phyloP scores from a whole-genome alignment of 2,329 filamentous ascomycete species.

The Paracorniculantispora psalliotae region DNA sequence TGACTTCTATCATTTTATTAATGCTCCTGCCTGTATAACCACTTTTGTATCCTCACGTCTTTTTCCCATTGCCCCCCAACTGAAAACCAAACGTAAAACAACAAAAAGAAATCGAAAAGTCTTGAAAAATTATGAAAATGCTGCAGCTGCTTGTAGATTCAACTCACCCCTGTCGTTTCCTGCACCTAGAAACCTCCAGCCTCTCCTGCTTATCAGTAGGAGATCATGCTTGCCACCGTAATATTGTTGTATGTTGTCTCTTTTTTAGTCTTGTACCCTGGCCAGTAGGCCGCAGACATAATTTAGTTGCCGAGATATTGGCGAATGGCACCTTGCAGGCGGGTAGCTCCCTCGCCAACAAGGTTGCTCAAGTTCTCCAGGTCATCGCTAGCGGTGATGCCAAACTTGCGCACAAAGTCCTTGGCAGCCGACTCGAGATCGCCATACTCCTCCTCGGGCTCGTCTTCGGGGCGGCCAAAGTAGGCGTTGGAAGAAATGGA shows the following conservation, averaged over 20 bases:
- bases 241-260: not conserved
- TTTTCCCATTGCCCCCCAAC: not conserved
- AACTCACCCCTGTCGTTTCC: not conserved
- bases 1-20: not conserved
- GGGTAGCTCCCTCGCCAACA: conserved; percentile 78
- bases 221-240: not conserved
- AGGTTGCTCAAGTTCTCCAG: conserved; percentile 82
- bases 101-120: not conserved
- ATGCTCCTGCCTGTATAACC: not conserved
- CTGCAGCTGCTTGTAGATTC: conserved; percentile 1
- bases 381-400: conserved; percentile 92
- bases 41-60: not conserved
- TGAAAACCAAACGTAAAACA: not conserved
- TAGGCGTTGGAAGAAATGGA: conserved; percentile 96
- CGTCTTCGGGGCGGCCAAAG: conserved; percentile 89
- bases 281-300: not conserved
- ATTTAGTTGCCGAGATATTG: conserved; percentile 56
- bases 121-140: conserved; percentile 4
- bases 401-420: conserved; percentile 93
- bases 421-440: conserved; percentile 91
- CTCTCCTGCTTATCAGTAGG: not conserved
- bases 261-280: not conserved
- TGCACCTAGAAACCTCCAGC: not conserved
- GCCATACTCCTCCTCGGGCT: conserved; percentile 74
- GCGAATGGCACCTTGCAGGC: conserved; percentile 71